Conservation (phyloP, 805 yeast species). For the Teunomyces barrocoloradensis region DNA sequence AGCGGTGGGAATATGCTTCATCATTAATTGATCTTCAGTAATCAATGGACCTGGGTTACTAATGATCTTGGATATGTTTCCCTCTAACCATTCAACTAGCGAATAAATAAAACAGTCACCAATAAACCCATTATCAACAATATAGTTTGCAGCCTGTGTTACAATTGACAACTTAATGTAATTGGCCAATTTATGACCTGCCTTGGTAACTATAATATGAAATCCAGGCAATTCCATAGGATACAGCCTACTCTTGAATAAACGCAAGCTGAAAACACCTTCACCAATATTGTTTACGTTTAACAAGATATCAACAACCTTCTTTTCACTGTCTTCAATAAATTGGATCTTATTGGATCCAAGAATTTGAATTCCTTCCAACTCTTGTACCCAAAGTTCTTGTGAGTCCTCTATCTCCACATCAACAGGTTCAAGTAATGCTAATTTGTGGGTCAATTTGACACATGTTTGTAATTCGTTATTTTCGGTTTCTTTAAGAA, state of each 20-base stretch:
- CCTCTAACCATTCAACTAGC: constrained; percentile 77
- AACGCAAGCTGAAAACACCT: constrained; percentile 20
- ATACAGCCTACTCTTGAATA: constrained; percentile 41
- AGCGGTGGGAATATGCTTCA: constrained; percentile 1
- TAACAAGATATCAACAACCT: constrained; percentile 33
- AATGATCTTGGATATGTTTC: constrained; percentile 53
- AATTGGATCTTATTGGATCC: constrained; percentile 46
- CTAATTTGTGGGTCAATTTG: constrained; percentile 40
- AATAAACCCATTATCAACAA: constrained; percentile 42
- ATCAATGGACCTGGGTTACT: constrained; percentile 73
- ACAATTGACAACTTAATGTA: constrained; percentile 64
- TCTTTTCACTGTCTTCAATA: constrained; percentile 19
- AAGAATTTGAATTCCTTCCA: constrained; percentile 62
- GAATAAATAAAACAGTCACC: constrained; percentile 73
- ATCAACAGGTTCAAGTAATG: constrained; percentile 4
- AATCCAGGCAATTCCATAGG: constrained; percentile 73
- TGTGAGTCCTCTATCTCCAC: constrained; percentile 23
- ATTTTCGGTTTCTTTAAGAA: constrained; percentile 38
- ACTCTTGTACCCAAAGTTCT: constrained; percentile 71
- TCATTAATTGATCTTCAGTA: constrained; percentile 8
- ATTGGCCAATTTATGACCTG: constrained; percentile 57
- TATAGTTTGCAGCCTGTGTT: constrained; percentile 42
- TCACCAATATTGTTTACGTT: constrained; percentile 16
- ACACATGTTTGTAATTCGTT: constrained; percentile 54
- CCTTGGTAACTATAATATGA: constrained; percentile 41